Percentiles rank a stretch among this genome's conserved stretches.
Evolutionary conservation across 306 rosid species (phyloP).

Genomic region (Hippophae tibetana): DNA sequence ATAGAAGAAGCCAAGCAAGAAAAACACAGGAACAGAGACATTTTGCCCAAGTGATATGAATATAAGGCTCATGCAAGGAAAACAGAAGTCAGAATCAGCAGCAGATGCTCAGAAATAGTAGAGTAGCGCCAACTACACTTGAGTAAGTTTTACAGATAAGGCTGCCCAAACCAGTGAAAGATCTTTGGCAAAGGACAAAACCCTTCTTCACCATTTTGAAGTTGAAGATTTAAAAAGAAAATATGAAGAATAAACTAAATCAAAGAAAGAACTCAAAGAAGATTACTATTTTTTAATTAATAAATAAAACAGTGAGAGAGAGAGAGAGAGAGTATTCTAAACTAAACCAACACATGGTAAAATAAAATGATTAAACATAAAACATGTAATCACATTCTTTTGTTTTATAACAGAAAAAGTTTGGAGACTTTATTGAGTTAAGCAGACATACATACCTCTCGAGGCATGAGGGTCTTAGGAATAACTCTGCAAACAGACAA

Average conservation of each 20-base stretch:
- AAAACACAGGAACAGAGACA: constrained; percentile 20
- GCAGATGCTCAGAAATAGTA: constrained; percentile 10
- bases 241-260: constrained; percentile 1
- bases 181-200: constrained; percentile 7
- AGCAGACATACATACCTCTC: constrained; percentile 84
- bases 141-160: constrained; percentile 19
- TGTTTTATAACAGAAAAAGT: constrained; percentile 25
- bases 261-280: constrained; percentile 14
- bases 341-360: constrained; percentile 15
- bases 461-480: constrained; percentile 99
- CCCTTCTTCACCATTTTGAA: constrained; percentile 5
- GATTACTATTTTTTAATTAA: neutral
- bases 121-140: constrained; percentile 15
- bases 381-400: neutral
- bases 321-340: constrained; percentile 15
- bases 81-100: constrained; percentile 11
- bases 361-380: constrained; percentile 15
- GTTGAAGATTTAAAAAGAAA: neutral
- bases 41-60: constrained; percentile 11
- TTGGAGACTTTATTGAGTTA: constrained; percentile 36
- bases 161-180: constrained; percentile 7
- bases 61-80: constrained; percentile 7
- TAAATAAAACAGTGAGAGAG: neutral
- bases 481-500: constrained; percentile 84
- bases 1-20: constrained; percentile 29